Percentiles rank a stretch among this genome's conserved stretches.
Conservation (phyloP, 1,284 basidiomycete genomes). For the Ceratobasidium sp. region DNA sequence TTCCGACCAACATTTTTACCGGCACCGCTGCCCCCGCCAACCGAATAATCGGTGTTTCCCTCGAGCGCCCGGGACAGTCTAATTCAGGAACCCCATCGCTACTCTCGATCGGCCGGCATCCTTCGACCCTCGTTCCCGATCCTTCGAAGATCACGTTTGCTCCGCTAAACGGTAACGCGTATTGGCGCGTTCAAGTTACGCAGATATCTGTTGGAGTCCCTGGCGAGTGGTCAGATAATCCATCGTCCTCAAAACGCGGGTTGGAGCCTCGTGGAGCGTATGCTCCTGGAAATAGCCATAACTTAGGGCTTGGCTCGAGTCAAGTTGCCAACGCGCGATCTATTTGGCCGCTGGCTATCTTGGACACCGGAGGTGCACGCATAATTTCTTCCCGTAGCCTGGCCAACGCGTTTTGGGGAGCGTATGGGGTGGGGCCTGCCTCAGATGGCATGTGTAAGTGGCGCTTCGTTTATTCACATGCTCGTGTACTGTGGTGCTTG, state of each 20-base stretch:
- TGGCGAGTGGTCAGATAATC: slow-evolving; percentile 13
- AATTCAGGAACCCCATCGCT: slow-evolving; percentile 41
- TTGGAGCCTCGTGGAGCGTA: slow-evolving; percentile 7
- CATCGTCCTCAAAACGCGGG: background rate
- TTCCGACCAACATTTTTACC: slow-evolving; percentile 40
- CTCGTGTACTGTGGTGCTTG: background rate
- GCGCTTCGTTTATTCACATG: background rate
- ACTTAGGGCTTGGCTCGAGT: slow-evolving; percentile 30
- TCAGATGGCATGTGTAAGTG: slow-evolving; percentile 47
- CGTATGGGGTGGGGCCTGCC: slow-evolving; percentile 46
- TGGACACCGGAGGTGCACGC: slow-evolving; percentile 46
- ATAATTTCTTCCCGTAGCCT: slow-evolving; percentile 44
- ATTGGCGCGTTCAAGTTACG: slow-evolving; percentile 47
- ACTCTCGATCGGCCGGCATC: slow-evolving; percentile 48
- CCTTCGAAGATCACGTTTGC: slow-evolving; percentile 36
- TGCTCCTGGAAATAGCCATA: background rate
- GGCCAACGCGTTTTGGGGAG: slow-evolving; percentile 48
- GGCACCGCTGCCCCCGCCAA: slow-evolving; percentile 29
- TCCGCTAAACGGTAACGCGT: slow-evolving; percentile 32
- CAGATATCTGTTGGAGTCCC: slow-evolving; percentile 30
- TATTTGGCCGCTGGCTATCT: slow-evolving; percentile 47
- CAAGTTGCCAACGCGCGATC: slow-evolving; percentile 10
- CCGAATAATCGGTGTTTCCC: slow-evolving; percentile 41
- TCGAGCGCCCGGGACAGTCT: slow-evolving; percentile 47
- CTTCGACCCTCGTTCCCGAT: slow-evolving; percentile 39